Evolutionary conservation across 371 early-diverging fungal species (phyloP).

Genomic region (Circinella minor): DNA sequence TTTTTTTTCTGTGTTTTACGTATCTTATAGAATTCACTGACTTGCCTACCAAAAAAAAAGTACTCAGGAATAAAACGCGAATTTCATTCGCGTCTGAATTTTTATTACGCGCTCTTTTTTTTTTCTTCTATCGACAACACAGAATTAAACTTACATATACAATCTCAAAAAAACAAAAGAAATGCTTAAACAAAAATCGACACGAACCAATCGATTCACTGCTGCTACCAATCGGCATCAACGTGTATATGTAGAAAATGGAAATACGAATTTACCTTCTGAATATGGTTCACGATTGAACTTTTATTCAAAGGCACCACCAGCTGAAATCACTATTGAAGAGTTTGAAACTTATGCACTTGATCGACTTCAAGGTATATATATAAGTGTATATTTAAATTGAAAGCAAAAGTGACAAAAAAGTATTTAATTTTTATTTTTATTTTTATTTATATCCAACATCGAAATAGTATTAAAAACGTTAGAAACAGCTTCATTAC

Average conservation of each 20-base stretch:
- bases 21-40: too few species aligned
- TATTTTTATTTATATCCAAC: neutral
- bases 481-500: constrained; percentile 80
- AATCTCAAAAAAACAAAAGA: neutral
- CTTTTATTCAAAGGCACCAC: constrained; percentile 79
- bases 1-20: too few species aligned
- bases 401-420: neutral
- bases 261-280: neutral
- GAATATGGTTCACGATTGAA: constrained; percentile 80
- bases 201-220: constrained; percentile 22
- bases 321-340: constrained; percentile 81
- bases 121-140: neutral
- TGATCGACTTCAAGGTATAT: constrained; percentile 84
- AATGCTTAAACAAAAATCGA: constrained; percentile 5
- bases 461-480: constrained; percentile 72
- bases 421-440: constrained; percentile 2
- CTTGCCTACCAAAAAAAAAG: too few species aligned
- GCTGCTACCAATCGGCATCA: constrained; percentile 20
- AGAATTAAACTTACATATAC: too few species aligned
- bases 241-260: constrained; percentile 18
- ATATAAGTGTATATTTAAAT: neutral
- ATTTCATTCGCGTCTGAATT: too few species aligned
- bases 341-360: constrained; percentile 93
- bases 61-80: too few species aligned
- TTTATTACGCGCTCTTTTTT: neutral